phyloP scores from a whole-genome alignment of 768 basidiomycete genomes.

The Strobilomyces confusus region DNA sequence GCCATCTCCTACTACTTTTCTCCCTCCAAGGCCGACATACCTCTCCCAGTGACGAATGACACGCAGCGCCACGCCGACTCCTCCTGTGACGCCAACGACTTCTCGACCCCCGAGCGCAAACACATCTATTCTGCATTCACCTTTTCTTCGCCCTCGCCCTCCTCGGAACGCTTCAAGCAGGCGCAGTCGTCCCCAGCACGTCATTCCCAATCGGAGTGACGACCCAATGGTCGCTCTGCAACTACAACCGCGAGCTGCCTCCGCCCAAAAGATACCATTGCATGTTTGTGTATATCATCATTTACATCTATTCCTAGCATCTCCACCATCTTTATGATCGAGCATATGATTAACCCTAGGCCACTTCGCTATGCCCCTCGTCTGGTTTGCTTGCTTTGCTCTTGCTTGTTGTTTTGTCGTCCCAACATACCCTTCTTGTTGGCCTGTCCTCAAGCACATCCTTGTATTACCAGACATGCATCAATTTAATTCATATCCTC shows the following conservation, averaged over 20 bases:
- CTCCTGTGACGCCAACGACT: conserved; percentile 63
- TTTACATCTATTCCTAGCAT: conserved; percentile 31
- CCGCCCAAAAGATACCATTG: conserved; percentile 25
- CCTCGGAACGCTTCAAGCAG: conserved; percentile 51
- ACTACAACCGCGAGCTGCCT: conserved; percentile 4
- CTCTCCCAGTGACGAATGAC: conserved; percentile 31
- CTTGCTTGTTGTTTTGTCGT: conserved; percentile 27
- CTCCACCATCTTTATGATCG: conserved; percentile 24
- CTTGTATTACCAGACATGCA: conserved; percentile 32
- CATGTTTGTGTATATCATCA: conserved; percentile 33
- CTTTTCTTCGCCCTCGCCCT: conserved; percentile 69
- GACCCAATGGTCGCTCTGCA: neutral
- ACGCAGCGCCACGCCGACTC: conserved; percentile 36
- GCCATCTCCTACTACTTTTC: conserved; percentile 53
- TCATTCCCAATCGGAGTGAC: conserved; percentile 23
- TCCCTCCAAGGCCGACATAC: conserved; percentile 12
- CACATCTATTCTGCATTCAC: conserved; percentile 73
- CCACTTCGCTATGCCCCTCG: conserved; percentile 14
- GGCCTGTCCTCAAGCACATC: conserved; percentile 26
- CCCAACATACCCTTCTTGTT: conserved; percentile 23
- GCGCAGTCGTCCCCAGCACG: conserved; percentile 32
- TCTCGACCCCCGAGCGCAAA: conserved; percentile 73
- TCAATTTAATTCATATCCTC: conserved; percentile 28
- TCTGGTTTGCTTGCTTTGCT: conserved; percentile 29
- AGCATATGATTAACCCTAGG: conserved; percentile 19